These are phyloP conservation scores for Aspergillus campestris DNA, from an alignment of 495 filamentous ascomycete species.

Conservation along the genomic window DNA sequence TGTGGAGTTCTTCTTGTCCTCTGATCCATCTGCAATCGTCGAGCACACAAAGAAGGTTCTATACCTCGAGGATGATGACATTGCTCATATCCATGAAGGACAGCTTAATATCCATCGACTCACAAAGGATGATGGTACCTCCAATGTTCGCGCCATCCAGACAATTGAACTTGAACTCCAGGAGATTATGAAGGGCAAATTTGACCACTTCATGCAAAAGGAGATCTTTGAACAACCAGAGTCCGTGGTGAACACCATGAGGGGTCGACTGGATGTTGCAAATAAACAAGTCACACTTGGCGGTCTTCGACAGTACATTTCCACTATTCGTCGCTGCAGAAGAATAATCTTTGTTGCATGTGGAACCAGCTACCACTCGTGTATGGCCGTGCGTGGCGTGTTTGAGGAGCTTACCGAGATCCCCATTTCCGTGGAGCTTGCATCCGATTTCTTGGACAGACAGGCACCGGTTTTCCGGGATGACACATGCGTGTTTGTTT, in stretches of 20 bases:
- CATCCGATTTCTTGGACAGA: conserved; percentile 95
- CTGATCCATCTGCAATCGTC: conserved; percentile 94
- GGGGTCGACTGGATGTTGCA: conserved; percentile 86
- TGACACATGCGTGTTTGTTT: conserved; percentile 98
- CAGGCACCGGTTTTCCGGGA: conserved; percentile 99
- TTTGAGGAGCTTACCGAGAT: conserved; percentile 99
- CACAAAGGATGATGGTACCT: conserved; percentile 91
- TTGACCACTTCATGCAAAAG: conserved; percentile 99
- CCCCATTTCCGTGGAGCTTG: conserved; percentile 91
- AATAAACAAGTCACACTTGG: conserved; percentile 94
- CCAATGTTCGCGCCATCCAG: conserved; percentile 94
- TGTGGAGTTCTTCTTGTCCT: conserved; percentile 98
- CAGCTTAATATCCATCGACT: conserved; percentile 97
- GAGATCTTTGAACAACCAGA: conserved; percentile 99
- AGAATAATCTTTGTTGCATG: conserved; percentile 98
- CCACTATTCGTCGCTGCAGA: conserved; percentile 90
- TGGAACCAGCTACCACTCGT: conserved; percentile 95
- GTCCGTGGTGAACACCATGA: conserved; percentile 98
- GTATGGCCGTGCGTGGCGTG: conserved; percentile 96
- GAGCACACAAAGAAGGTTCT: conserved; percentile 99
- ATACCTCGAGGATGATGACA: conserved; percentile 98
- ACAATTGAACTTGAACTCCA: conserved; percentile 97
- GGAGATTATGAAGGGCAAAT: conserved; percentile 99
- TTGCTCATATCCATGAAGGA: conserved; percentile 97
- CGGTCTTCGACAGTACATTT: conserved; percentile 90